Evolutionary conservation across 177 flowering plant genomes (phyloP).

Genomic region (Telopea speciosissima): DNA sequence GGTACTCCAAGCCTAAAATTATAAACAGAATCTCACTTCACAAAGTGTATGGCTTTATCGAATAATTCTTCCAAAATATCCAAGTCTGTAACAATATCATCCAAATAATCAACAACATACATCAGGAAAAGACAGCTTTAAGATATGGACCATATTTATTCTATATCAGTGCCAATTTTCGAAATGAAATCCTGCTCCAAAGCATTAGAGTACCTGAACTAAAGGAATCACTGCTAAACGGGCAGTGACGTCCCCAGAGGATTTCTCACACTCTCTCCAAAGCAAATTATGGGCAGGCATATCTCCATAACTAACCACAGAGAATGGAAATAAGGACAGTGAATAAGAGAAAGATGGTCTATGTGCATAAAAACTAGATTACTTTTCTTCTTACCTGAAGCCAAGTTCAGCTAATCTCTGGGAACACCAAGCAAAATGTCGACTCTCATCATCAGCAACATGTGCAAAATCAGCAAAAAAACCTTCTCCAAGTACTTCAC

Average conservation of each 20-base stretch:
- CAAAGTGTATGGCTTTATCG: not conserved
- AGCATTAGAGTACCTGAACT: slow-evolving; percentile 61
- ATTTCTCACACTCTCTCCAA: slow-evolving; percentile 91
- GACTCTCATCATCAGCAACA: slow-evolving; percentile 98
- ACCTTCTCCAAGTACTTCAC: slow-evolving; percentile 61
- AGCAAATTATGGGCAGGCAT: slow-evolving; percentile 96
- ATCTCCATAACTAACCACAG: slow-evolving; percentile 68
- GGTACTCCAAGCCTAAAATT: not conserved
- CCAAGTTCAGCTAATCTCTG: slow-evolving; percentile 94
- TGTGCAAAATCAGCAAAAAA: slow-evolving; percentile 94
- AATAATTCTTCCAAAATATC: not conserved
- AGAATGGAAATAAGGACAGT: not conserved
- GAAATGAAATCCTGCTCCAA: not conserved
- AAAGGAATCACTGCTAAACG: slow-evolving; percentile 87
- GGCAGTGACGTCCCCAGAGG: slow-evolving; percentile 78
- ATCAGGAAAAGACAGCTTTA: not conserved
- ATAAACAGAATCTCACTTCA: not conserved
- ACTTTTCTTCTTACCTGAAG: slow-evolving; percentile 47
- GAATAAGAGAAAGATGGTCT: not conserved
- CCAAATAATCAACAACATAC: not conserved
- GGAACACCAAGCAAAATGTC: slow-evolving; percentile 92
- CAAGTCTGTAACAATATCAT: not conserved
- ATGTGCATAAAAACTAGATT: too few relatives aligned
- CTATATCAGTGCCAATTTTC: not conserved
- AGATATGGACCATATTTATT: not conserved